Conservation (phyloP, 345 rosid genomes). For the Citrus inodora region DNA sequence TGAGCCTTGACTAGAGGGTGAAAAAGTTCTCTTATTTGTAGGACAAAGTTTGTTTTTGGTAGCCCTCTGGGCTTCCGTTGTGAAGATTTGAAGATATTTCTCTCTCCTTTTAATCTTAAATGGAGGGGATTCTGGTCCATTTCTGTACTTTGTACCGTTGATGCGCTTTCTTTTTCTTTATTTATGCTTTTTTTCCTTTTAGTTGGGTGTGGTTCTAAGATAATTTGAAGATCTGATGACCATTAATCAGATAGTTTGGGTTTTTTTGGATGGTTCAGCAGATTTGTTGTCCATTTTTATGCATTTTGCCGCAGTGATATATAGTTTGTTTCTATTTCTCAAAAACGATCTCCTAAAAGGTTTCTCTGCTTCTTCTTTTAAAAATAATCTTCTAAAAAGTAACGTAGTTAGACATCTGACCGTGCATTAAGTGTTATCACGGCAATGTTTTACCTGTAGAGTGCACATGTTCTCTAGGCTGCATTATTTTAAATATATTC, state of each 20-base stretch:
- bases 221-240: neutral
- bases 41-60: neutral
- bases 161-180: no score
- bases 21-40: neutral
- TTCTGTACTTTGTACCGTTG: neutral
- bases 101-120: neutral
- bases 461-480: neutral
- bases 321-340: neutral
- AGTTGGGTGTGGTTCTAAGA: neutral
- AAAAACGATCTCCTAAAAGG: neutral
- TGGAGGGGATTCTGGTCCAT: neutral
- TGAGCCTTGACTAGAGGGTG: neutral
- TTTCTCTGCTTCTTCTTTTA: neutral
- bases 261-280: no score
- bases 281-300: no score
- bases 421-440: neutral
- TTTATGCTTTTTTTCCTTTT: no score
- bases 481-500: conserved; percentile 1
- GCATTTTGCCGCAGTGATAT: neutral
- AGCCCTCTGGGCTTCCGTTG: neutral
- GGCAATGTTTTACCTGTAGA: neutral
- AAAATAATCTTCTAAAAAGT: neutral
- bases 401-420: neutral
- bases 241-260: neutral
- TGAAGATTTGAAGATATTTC: neutral